Conservation (phyloP, 1,284 basidiomycete genomes). For the Tilletiaria anomala region DNA sequence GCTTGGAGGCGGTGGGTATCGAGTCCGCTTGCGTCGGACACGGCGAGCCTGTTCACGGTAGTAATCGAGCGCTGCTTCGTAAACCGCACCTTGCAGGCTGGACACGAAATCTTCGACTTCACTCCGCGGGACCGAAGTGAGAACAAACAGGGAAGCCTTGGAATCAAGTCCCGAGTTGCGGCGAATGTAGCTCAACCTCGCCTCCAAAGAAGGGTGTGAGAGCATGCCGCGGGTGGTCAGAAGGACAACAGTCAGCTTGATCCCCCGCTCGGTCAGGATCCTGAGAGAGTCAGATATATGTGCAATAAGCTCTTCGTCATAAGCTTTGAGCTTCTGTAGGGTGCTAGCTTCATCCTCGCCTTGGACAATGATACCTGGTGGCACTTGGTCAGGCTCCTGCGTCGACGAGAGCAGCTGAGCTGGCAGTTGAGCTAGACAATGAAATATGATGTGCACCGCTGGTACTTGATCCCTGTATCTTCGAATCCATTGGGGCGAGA, state of each 20-base stretch:
- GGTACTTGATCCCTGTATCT: conserved; percentile 85
- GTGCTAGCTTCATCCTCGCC: conserved; percentile 43
- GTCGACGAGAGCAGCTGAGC: background rate
- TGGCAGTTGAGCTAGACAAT: conserved; percentile 57
- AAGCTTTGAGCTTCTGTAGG: conserved; percentile 27
- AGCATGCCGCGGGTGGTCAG: conserved; percentile 64
- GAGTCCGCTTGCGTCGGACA: conserved; percentile 70
- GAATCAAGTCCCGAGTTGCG: conserved; percentile 76
- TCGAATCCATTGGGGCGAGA: conserved; percentile 90
- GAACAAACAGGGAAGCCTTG: conserved; percentile 77
- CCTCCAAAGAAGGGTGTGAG: conserved; percentile 47
- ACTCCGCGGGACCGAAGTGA: conserved; percentile 67
- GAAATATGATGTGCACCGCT: conserved; percentile 78
- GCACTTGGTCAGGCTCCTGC: background rate
- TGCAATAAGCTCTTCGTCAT: conserved; percentile 51
- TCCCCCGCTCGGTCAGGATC: conserved; percentile 62
- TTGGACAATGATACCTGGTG: background rate
- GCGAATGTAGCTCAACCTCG: conserved; percentile 67
- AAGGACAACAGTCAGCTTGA: conserved; percentile 89
- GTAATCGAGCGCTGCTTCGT: conserved; percentile 75
- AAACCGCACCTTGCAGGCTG: conserved; percentile 71
- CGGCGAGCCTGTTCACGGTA: conserved; percentile 83
- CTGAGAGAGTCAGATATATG: conserved; percentile 68
- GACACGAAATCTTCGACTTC: conserved; percentile 49
- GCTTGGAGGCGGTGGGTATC: conserved; percentile 44